Base-by-base conservation (phyloP, 1,284 basidiomycete species). In the Fomitopsis schrenkii region DNA sequence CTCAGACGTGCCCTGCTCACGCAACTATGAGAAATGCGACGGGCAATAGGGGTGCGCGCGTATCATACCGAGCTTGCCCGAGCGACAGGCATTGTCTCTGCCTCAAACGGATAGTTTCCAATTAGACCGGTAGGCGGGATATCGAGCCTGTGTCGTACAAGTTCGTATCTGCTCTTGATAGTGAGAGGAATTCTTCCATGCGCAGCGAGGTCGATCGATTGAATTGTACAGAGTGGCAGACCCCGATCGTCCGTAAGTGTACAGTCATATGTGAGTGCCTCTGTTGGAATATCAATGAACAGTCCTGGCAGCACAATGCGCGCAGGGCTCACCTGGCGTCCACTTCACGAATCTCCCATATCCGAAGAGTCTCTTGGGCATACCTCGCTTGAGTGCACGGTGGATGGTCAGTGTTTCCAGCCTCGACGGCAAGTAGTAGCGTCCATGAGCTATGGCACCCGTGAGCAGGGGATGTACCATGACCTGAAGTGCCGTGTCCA, bases 401-500 rank as follows among this genome's bases (percentile, higher is more conserved):
- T 70, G 64, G 5, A 70, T 36, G 7, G 62, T 63, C 28, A 70
- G 52, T 15, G 57, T 60, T 3, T 58, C 60, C 28, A 72, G 44
- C n/a, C 58, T 62, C 3, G 73, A 67, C 5, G 75, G 75, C 8
- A 76, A 67, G 62, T 72, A 76, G 57, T 76, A 76, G 1, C 63
- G 57, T 14, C 69, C 63, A 5, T 59, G 50, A 50, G 74, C 70
- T 9, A 53, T 53, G 55, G 63, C 67, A 3, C 65, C 67, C 7
- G 68, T 72, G 12, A 77, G 52, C 1, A 55, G 38, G 0, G 70
- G 71, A 56, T 76, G 71, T 1, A 71, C 67, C 10, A 67, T 56
- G 8, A 71, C 62, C 60, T 78, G 77, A 9, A 77, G 59, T 14
- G 70, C 70, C 1, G 76, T 68, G 60, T 79, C 76, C 9, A 78